Conservation (phyloP, 2,329 filamentous ascomycete genomes). For the Colletotrichum acutatum region DNA sequence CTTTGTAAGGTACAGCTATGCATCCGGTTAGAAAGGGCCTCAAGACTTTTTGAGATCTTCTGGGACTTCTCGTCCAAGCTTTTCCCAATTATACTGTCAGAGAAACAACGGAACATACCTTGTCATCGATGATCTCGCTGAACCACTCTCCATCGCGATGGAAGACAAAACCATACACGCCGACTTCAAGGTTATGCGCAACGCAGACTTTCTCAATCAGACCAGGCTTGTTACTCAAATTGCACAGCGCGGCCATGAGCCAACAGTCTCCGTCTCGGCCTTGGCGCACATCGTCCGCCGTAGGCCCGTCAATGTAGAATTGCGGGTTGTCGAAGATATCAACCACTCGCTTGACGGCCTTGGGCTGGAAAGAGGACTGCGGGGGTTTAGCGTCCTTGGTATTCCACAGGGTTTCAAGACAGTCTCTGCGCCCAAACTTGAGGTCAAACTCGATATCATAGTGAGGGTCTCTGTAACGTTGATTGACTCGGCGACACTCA, state of each 20-base stretch:
- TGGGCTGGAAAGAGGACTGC: conserved; percentile 50
- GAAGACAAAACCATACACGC: conserved; percentile 89
- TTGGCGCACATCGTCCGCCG: conserved; percentile 82
- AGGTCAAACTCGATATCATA: conserved; percentile 87
- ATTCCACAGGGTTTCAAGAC: conserved; percentile 58
- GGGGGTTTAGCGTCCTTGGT: conserved; percentile 35
- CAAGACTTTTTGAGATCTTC: background rate
- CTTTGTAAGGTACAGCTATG: conserved; percentile 63
- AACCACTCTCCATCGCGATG: conserved; percentile 82
- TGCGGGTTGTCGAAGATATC: conserved; percentile 82
- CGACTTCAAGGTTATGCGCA: conserved; percentile 75
- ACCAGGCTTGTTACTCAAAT: conserved; percentile 77
- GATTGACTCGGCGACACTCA: conserved; percentile 80
- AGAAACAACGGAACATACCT: conserved; percentile 44
- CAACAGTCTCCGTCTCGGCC: conserved; percentile 86
- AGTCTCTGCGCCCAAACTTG: conserved; percentile 66
- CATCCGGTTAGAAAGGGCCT: background rate
- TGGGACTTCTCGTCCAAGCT: background rate
- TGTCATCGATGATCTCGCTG: conserved; percentile 68
- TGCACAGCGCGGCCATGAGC: conserved; percentile 84
- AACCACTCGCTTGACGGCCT: conserved; percentile 73
- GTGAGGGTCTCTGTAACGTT: conserved; percentile 87
- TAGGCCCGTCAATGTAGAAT: conserved; percentile 83
- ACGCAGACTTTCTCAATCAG: conserved; percentile 81
- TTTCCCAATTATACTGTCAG: background rate